Base-by-base conservation (phyloP, 441 rosid species). In the Gossypium lobatum region DNA sequence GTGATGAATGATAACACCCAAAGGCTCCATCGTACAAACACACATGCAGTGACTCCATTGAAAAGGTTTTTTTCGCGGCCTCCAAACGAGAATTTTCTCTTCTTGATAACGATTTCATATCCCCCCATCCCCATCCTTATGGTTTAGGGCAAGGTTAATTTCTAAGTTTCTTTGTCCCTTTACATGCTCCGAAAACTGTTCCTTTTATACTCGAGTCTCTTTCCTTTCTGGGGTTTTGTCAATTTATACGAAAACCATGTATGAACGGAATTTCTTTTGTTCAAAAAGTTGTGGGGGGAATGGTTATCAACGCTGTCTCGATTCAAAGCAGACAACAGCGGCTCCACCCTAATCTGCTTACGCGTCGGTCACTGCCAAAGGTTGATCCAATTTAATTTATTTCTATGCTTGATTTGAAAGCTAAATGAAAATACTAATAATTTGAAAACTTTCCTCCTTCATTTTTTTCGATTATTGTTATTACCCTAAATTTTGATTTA, bases 11-110 rank as follows among this genome's bases (percentile, higher is more conserved):
- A 75, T 73, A 68, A 59, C 52, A 68, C 46, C 34, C 16, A 16
- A 67, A 1, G 39, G 14, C 26, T 55, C 46, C 31, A 68, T 16
- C 18, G 59, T 28, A 16, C 59, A 59, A 25, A 63, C 45, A 23
- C 37, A 59, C n/a, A n/a, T 59, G 63, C 63, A 59, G 63, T 11
- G 8, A 46, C 57, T 16, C 7, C 26, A 6, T 4, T 0, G 5
- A 52, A 25, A 59, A 11, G 4, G 5, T 3, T 26, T 26, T 2
- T 45, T 16, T 20, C 18, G 73, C 73, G 65, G 80, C 76, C 80
- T 80, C 80, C 76, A 71, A 65, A 73, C 16, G 66, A 65, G 73
- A 80, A 80, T 77, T 77, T 31, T 74, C 65, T 77, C 18, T 10
- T 23, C 14, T 42, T 8, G 78, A 74, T 61, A 76, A 16, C 11